These are phyloP conservation scores for Pichia eremophila DNA, from an alignment of 805 yeast species.

Conservation along the genomic window DNA sequence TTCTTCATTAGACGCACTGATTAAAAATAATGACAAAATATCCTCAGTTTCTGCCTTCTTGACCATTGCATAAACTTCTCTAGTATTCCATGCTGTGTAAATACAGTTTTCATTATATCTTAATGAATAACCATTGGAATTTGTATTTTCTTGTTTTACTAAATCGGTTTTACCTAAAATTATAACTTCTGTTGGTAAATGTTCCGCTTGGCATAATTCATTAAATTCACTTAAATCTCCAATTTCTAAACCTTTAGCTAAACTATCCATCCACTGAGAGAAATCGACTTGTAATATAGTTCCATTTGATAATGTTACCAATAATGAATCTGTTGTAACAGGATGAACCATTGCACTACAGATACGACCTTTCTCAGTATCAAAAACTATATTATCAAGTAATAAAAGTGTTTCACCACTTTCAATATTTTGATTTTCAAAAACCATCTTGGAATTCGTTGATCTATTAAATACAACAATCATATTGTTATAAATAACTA, in stretches of 20 bases:
- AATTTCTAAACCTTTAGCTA: constrained; percentile 11
- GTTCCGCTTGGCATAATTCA: constrained; percentile 6
- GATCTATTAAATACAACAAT: constrained; percentile 16
- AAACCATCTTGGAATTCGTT: constrained; percentile 18
- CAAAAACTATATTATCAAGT: constrained; percentile 10
- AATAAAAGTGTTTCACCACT: constrained; percentile 3
- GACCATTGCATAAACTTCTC: constrained; percentile 13
- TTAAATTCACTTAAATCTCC: constrained; percentile 14
- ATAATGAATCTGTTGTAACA: constrained; percentile 11
- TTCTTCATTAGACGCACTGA: constrained; percentile 1
- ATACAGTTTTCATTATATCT: constrained; percentile 13
- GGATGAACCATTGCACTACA: constrained; percentile 16
- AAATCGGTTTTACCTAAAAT: constrained; percentile 12
- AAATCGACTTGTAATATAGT: constrained; percentile 22
- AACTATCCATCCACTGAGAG: constrained; percentile 18
- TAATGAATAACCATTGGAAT: neutral
- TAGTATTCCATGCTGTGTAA: constrained; percentile 20
- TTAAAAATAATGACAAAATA: constrained; percentile 9
- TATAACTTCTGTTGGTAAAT: constrained; percentile 17
- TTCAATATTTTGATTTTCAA: constrained; percentile 13
- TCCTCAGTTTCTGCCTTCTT: constrained; percentile 1
- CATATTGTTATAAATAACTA: constrained; percentile 16
- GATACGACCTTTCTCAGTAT: constrained; percentile 3
- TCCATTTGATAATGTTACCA: constrained; percentile 14
- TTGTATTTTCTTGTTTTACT: neutral